These are phyloP conservation scores for Posidonia australis DNA, from an alignment of 106 monocot species.

Conservation along the genomic window DNA sequence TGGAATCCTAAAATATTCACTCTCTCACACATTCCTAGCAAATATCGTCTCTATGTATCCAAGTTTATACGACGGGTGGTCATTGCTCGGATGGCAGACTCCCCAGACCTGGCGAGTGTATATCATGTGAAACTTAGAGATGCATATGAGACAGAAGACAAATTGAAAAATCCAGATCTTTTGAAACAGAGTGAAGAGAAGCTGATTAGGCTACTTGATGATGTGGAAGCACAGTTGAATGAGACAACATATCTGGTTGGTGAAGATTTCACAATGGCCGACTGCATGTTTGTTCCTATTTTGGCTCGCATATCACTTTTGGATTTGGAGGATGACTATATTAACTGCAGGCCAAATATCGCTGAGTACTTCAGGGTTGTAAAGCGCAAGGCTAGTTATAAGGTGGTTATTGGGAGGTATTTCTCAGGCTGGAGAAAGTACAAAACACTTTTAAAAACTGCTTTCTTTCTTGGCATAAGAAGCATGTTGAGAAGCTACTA, in stretches of 20 bases:
- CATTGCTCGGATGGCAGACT: conserved; percentile 86
- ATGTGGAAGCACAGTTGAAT: conserved; percentile 55
- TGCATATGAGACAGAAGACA: conserved; percentile 71
- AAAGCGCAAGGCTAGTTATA: conserved; percentile 58
- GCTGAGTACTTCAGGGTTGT: conserved; percentile 52
- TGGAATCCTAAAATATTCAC: conserved; percentile 92
- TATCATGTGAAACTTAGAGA: conserved; percentile 82
- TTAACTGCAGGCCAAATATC: conserved; percentile 52
- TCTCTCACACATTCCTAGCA: conserved; percentile 51
- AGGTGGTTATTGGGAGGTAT: conserved; percentile 63
- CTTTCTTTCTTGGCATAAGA: conserved; percentile 62
- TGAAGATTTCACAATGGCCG: conserved; percentile 42
- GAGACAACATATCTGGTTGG: conserved; percentile 52
- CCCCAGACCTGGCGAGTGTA: conserved; percentile 73
- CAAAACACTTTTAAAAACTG: conserved; percentile 49
- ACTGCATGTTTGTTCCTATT: conserved; percentile 86
- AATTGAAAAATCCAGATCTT: conserved; percentile 40
- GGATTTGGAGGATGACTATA: conserved; percentile 57
- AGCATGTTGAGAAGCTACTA: conserved; percentile 55
- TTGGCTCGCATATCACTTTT: conserved; percentile 51
- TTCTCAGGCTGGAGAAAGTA: conserved; percentile 87
- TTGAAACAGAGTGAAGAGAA: conserved; percentile 68
- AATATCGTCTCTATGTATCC: conserved; percentile 62
- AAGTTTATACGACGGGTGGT: conserved; percentile 64
- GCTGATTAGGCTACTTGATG: conserved; percentile 57